phyloP scores from a whole-genome alignment of 2,329 filamentous ascomycete species.

The Thielaviopsis punctulata region DNA sequence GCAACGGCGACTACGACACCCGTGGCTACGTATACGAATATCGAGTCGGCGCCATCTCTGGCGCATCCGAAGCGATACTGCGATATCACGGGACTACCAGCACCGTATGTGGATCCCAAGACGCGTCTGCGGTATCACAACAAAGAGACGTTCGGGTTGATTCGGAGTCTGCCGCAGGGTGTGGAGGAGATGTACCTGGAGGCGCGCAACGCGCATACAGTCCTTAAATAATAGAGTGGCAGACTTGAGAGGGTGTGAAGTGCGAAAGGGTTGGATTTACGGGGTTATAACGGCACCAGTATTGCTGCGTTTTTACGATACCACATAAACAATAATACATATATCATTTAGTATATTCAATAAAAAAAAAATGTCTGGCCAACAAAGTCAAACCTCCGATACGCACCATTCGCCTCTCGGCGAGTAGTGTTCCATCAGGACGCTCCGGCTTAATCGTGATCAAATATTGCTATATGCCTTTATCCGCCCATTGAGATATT shows the following conservation, averaged over 20 bases:
- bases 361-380: conserved; percentile 55
- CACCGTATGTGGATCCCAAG: conserved; percentile 88
- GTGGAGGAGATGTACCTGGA: conserved; percentile 79
- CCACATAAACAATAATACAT: too few species aligned
- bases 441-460: conserved; percentile 99
- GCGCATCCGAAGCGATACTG: conserved; percentile 80
- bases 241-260: neutral
- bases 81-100: conserved; percentile 85
- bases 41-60: conserved; percentile 82
- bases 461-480: conserved; percentile 17
- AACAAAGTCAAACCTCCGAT: conserved; percentile 93
- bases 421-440: conserved; percentile 58
- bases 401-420: conserved; percentile 70
- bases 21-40: conserved; percentile 69
- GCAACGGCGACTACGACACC: conserved; percentile 14
- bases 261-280: neutral
- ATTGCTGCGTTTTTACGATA: neutral
- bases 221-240: conserved; percentile 52
- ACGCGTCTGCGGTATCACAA: conserved; percentile 85
- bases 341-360: too few species aligned
- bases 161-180: conserved; percentile 65
- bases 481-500: conserved; percentile 42
- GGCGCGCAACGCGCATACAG: conserved; percentile 76
- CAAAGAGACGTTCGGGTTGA: conserved; percentile 73
- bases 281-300: conserved; percentile 5